Evolutionary conservation across 225 moss, liverwort and hornwort species (phyloP), one percentile per base, ranked within the genome.

Genomic region (Neckera pumila): DNA sequence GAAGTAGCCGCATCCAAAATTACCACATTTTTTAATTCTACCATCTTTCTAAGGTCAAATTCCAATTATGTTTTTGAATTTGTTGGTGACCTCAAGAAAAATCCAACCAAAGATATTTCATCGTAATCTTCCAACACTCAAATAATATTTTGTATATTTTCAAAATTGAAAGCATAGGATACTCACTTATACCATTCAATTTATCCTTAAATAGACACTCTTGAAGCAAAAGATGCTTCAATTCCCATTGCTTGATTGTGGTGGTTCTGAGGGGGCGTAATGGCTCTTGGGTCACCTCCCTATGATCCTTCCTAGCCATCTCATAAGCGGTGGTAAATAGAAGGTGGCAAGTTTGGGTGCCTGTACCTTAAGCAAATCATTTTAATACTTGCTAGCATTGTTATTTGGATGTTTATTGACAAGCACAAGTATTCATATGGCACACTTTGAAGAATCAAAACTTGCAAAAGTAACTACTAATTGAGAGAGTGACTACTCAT

Each of bases 191-290:
- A 43, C 2, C 3, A 42, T 4, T 40, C 0, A 0, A 38, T 4
- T 69, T 14, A 23, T 7, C 69, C 4, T 23, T 38, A 40, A 40
- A 25, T 17, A 17, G 14, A 14, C 26, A 70, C 2, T 36, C 10
- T 66, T 40, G 14, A 70, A 70, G 42, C 14, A 14, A 40, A 70
- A 42, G 40, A 70, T 70, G 70, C 25, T 40, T 40, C 26, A 65
- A 67, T 7, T 22, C 4, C 21, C 12, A n/a, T 67, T n/a, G 11
- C 4, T 67, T 67, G 38, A 71, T 71, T 71, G 15, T 42, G 1
- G 16, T 42, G 27, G 9, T 26, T 26, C 42, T 0, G 2, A n/a
- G 1, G 1, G 25, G 26, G 27, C 1, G 2, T 5, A 16, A 9
- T 9, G 9, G 5, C 71, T n/a, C 5, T 71, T 71, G 27, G 9